These are phyloP conservation scores for Amesomyces nigricolor DNA, from an alignment of 2,329 filamentous ascomycete species.

Conservation along the genomic window DNA sequence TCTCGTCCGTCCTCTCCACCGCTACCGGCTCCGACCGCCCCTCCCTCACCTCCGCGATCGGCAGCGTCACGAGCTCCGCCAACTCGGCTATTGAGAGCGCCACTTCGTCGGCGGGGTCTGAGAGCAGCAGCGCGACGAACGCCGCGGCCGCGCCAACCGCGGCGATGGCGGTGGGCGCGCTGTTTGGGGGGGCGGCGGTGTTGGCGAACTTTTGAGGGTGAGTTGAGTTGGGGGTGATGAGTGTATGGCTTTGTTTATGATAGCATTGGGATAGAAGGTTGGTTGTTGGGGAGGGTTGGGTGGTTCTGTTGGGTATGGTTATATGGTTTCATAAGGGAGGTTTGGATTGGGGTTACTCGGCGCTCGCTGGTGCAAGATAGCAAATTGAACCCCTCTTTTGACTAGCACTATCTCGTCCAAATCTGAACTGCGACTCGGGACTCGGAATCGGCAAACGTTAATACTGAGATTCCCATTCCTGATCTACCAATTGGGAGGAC, in stretches of 20 bases:
- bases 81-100: slow-evolving; percentile 21
- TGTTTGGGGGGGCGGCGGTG: slow-evolving; percentile 42
- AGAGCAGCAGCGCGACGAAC: slow-evolving; percentile 18
- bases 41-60: slow-evolving; percentile 30
- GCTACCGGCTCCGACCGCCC: slow-evolving; percentile 27
- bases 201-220: slow-evolving; percentile 3
- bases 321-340: no score
- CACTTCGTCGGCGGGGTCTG: background rate
- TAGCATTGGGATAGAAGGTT: no score
- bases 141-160: slow-evolving; percentile 36
- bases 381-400: background rate
- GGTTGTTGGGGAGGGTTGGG: no score
- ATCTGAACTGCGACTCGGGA: no score
- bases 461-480: no score
- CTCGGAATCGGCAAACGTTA: no score
- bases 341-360: no score
- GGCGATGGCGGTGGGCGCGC: slow-evolving; percentile 41
- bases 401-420: no score
- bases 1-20: slow-evolving; percentile 28
- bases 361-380: background rate
- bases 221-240: no score
- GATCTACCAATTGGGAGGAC: no score
- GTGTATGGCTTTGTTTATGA: no score
- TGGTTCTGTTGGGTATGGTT: no score
- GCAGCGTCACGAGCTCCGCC: slow-evolving; percentile 24